phyloP scores from a whole-genome alignment of 345 rosid genomes.

The Aethionema arabicum region DNA sequence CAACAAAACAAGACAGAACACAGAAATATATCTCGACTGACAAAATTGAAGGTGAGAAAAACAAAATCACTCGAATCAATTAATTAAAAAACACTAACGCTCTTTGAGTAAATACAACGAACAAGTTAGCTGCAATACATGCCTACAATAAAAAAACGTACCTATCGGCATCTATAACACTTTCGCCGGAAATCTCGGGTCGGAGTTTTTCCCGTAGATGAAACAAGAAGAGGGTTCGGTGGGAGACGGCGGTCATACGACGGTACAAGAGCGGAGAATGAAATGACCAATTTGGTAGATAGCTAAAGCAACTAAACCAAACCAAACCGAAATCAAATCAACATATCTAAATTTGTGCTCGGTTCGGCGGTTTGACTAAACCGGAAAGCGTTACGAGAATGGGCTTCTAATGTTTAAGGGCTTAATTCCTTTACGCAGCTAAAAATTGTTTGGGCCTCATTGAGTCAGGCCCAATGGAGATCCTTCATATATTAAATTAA shows the following conservation, averaged over 20 bases:
- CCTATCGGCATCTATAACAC: constrained; percentile 25
- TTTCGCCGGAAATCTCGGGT: neutral
- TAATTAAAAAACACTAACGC: neutral
- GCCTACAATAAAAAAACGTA: neutral
- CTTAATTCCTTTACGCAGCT: too few species aligned
- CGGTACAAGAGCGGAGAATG: constrained; percentile 3
- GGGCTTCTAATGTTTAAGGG: too few species aligned
- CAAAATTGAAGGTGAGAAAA: neutral
- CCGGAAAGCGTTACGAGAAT: too few species aligned
- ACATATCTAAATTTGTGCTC: neutral
- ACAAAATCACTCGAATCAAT: neutral
- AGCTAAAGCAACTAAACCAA: neutral
- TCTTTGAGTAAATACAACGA: constrained; percentile 37
- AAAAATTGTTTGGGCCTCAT: too few species aligned
- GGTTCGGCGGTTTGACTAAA: too few species aligned
- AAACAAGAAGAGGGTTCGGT: constrained; percentile 1
- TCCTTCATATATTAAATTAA: too few species aligned
- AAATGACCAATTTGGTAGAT: neutral
- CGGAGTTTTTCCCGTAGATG: neutral
- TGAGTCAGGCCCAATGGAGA: too few species aligned
- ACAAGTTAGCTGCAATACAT: constrained; percentile 25
- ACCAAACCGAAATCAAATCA: constrained; percentile 9
- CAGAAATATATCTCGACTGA: neutral
- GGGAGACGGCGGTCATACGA: constrained; percentile 14
- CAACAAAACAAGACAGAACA: neutral